Percentiles rank a stretch among this genome's conserved stretches.
phyloP scores from a whole-genome alignment of 1,284 basidiomycete species.

The Ustilago lituana region DNA sequence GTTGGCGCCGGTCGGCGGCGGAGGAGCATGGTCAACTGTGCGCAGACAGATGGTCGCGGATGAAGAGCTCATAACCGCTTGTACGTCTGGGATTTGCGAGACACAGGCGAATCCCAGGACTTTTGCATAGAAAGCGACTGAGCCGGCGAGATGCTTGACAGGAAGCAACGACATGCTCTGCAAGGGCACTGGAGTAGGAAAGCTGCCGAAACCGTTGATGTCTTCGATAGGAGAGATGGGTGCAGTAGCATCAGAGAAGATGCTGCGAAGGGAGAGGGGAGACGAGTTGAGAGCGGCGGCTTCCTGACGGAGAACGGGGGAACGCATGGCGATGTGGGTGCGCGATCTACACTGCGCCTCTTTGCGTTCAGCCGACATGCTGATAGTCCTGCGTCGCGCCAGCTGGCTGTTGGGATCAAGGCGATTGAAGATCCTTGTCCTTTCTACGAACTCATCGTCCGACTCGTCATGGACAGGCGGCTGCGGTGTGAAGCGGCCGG shows the following conservation, averaged over 20 bases:
- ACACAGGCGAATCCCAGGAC: constrained; percentile 33
- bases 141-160: constrained; percentile 21
- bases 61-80: constrained; percentile 34
- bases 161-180: constrained; percentile 33
- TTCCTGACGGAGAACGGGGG: constrained; percentile 5
- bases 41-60: constrained; percentile 34
- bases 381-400: constrained; percentile 16
- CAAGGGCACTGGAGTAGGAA: constrained; percentile 1
- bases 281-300: constrained; percentile 8
- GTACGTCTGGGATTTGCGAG: constrained; percentile 18
- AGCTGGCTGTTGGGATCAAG: constrained; percentile 25
- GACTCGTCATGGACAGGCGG: constrained; percentile 11
- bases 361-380: constrained; percentile 26
- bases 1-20: constrained; percentile 8
- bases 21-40: constrained; percentile 15
- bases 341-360: constrained; percentile 37
- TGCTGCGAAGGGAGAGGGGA: constrained; percentile 12
- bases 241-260: background rate
- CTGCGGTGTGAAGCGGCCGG: constrained; percentile 9
- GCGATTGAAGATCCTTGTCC: constrained; percentile 35
- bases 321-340: constrained; percentile 14
- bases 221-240: constrained; percentile 22
- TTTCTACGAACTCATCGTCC: constrained; percentile 35
- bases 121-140: constrained; percentile 36
- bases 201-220: constrained; percentile 17